Evolutionary conservation across 169 alveolate genomes (phyloP), one percentile per base, ranked within the genome.

Genomic region (Perkinsus chesapeaki): DNA sequence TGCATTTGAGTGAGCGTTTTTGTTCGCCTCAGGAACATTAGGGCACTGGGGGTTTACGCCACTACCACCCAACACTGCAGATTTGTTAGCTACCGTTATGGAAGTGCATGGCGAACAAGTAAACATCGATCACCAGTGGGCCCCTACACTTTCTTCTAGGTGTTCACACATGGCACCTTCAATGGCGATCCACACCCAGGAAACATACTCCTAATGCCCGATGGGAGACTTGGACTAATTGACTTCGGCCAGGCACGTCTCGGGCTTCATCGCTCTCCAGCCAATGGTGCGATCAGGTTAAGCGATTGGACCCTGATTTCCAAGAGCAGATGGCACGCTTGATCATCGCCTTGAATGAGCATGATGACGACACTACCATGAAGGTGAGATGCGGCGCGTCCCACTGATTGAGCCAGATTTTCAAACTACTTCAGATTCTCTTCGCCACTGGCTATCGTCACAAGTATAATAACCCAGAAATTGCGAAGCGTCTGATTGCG

Each of bases 101-200:
- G 0, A 91, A 16, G 92, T 91, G 31, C 92, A 91, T 31, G 92
- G 92, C 36, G 92, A 91, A 47, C 92, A 43, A 43, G 60, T 43
- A 43, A 5, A 16, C n/a, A n/a, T n/a, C n/a, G n/a, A n/a, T n/a
- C n/a, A n/a, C n/a, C n/a, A n/a, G n/a, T n/a, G n/a, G n/a, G 5
- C 60, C 16, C 60, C 23, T 43, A 9, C 60, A 16, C 5, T 16
- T 16, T 16, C 16, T 16, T 5, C 16, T 16, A 91, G 92, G 39
- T 91, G 10, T 91, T 91, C 39, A 39, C 27, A 36, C 92, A 91
- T 37, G 92, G 92, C n/a, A 20, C 39, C 92, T 91, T 91, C 72
- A 39, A 91, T 23, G 92, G 60, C 12, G 92, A 91, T 34, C 72
- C 73, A 39, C 92, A 91, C 39, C 92, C 92, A 34, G 92, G 92